Base-by-base conservation (phyloP, 805 yeast species). In the Schwanniomyces pseudopolymorphus region DNA sequence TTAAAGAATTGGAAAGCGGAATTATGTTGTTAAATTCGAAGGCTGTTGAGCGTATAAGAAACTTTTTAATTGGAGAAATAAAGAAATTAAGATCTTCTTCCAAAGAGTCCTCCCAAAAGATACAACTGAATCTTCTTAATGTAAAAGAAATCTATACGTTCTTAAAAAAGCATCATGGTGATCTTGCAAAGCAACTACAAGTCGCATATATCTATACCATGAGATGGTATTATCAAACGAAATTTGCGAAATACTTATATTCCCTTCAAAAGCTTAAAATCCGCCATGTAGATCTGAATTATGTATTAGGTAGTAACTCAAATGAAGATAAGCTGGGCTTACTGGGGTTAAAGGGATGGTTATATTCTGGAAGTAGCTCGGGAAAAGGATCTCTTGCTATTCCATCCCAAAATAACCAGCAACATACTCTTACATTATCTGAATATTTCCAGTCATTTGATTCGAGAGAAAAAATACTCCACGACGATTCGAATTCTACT, bases 161-260 rank as follows among this genome's bases (percentile, higher is more conserved):
- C 49, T 61, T 92, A 33, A 62, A 70, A 3, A 57, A 66, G 4
- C 78, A 81, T 42, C 79, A 86, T 47, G 74, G 78, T 7, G 74
- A 81, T 5, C 67, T 94, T 45, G 92, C 96, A 0, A 61, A 69
- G 13, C 94, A 89, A 58, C 74, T 94, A 33, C 77, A 83, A 45
- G 78, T 79, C 56, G 98, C 97, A 0, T 94, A 94, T 62, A 69
- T 84, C 16, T 83, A 83, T 57, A 92, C 98, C 2, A 91, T 94
- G 88, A 74, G 80, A 57, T 94, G 99, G 99, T 94, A 92, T 68
- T 94, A 94, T 63, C 74, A 78, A 47, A 78, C 85, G 46, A 80
- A 87, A 54, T 92, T 91, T 59, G 82, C 84, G 14, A 80, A 90
- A 51, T 91, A 90, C 66, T 64, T 84, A 33, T 80, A 84, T 50